These are phyloP conservation scores for Copromyces sp. DNA, from an alignment of 495 filamentous ascomycete genomes.

Conservation along the genomic window DNA sequence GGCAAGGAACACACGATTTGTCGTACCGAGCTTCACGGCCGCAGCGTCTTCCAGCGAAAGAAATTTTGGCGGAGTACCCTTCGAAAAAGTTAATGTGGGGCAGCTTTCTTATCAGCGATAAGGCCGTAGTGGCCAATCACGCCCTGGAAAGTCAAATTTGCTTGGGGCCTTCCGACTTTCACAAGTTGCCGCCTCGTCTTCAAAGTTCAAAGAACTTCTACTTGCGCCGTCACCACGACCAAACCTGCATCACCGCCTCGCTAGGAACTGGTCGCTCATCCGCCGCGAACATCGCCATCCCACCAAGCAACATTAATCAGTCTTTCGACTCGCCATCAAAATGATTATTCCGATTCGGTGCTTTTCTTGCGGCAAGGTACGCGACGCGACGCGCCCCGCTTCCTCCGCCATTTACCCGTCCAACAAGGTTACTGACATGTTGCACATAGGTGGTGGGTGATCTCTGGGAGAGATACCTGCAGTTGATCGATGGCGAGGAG, in stretches of 20 bases:
- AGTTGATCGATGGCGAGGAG: conserved; percentile 69
- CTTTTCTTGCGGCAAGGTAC: conserved; percentile 97
- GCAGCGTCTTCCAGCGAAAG: conserved; percentile 7
- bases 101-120: conserved; percentile 22
- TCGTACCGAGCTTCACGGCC: background rate
- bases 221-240: background rate
- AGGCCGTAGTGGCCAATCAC: conserved; percentile 14
- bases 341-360: conserved; percentile 99
- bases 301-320: background rate
- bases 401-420: background rate
- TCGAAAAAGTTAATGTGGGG: conserved; percentile 27
- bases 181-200: background rate
- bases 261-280: background rate
- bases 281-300: background rate
- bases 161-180: background rate
- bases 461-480: conserved; percentile 90
- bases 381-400: conserved; percentile 2
- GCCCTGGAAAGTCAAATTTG: conserved; percentile 10
- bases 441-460: conserved; percentile 75
- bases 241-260: background rate
- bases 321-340: conserved; percentile 18
- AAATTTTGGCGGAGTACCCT: conserved; percentile 25
- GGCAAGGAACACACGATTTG: background rate
- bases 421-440: background rate
- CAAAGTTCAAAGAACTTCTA: background rate